Evolutionary conservation across 495 filamentous ascomycete genomes (phyloP).

Genomic region (Penicillium taxi): DNA sequence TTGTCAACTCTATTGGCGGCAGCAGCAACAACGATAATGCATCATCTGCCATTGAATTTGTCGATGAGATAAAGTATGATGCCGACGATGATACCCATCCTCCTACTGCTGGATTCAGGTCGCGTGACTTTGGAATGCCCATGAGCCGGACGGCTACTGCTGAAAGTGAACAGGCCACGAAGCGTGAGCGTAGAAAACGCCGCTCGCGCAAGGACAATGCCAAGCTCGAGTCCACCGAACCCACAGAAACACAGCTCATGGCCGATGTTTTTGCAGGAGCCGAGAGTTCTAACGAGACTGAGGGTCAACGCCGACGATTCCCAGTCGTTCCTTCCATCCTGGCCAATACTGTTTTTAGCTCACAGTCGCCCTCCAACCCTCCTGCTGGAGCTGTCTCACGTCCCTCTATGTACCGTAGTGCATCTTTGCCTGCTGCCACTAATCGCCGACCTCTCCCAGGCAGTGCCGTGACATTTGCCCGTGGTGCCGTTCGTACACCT

Average conservation of each 20-base stretch:
- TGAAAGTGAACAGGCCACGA: constrained; percentile 16
- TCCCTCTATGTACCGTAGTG: constrained; percentile 64
- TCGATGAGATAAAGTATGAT: constrained; percentile 28
- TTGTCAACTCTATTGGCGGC: constrained; percentile 24
- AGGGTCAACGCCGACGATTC: constrained; percentile 27
- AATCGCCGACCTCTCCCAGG: constrained; percentile 39
- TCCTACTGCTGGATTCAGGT: constrained; percentile 16
- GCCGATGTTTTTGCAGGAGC: constrained; percentile 5
- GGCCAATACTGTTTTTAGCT: constrained; percentile 59
- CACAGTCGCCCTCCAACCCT: constrained; percentile 26
- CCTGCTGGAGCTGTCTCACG: constrained; percentile 32
- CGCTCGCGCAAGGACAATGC: constrained; percentile 9
- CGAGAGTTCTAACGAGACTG: constrained; percentile 9
- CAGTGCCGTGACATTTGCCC: constrained; percentile 35
- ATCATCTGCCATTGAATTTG: constrained; percentile 26
- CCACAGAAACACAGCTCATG: background rate
- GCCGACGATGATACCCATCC: constrained; percentile 18
- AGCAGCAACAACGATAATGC: constrained; percentile 30
- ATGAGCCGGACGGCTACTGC: constrained; percentile 8
- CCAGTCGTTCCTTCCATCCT: constrained; percentile 54
- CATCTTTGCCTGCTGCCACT: constrained; percentile 67
- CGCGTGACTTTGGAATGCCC: constrained; percentile 28
- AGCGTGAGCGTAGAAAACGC: constrained; percentile 30
- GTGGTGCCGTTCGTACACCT: constrained; percentile 29
- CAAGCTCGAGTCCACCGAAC: background rate